Base-by-base conservation (phyloP, 2,329 filamentous ascomycete species). In the Ascocoryne sarcoides region DNA sequence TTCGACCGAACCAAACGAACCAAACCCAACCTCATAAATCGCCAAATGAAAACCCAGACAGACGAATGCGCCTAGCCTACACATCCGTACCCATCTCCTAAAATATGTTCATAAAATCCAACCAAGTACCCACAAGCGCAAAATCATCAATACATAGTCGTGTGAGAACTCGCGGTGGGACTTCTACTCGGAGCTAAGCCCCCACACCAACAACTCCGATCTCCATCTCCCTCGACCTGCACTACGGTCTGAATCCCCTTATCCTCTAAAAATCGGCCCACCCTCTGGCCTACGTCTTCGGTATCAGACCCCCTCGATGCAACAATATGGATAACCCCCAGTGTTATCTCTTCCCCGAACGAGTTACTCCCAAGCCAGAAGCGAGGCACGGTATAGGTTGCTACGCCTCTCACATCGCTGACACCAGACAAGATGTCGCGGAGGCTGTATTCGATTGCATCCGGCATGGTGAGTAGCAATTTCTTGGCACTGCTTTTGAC, bases 271-370 rank as follows among this genome's bases (percentile, higher is more conserved):
- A 88, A 92, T 32, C 76, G 71, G 32, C 73, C 69, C 0, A 89
- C 82, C n/a, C 88, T 72, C 44, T 85, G 76, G 37, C 85, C 72
- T 4, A 95, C 86, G 47, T 95, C 89, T 53, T 94, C 86, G 40
- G 89, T 59, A 52, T 89, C 79, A 2, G 82, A 78, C 2, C 73
- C 76, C 17, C 76, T 74, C 1, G 79, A 76, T 1, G 86, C 86
- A 44, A 87, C 78, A 29, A 95, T 75, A 57, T 95, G 90, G 45
- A 95, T 89, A 1, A 92, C 82, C 2, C 90, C 90, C 10, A 89
- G 65, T 2, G 95, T 71, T 47, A 69, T 75, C 42, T 70, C 67
- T 3, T 61, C 57, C 15, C 37, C 40, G n/a, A 46, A 44, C 5
- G 38, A 36, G 16, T 65, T 64, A 9, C 74, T 65, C 52, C 93